phyloP scores from a whole-genome alignment of 306 rosid genomes.

The Rosa persica region DNA sequence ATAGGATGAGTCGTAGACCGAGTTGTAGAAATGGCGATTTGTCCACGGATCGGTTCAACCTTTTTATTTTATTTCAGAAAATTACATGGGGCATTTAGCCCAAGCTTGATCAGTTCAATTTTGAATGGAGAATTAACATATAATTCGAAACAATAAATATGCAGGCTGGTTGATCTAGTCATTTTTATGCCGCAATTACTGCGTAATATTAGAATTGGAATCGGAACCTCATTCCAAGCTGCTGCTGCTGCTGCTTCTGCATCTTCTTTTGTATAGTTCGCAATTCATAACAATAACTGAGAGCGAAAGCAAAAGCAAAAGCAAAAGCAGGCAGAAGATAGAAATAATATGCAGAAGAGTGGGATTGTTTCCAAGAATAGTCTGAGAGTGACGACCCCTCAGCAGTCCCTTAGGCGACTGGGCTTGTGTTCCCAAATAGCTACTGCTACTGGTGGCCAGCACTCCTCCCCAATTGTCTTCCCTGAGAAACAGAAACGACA shows the following conservation, averaged over 20 bases:
- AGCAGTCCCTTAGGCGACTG: constrained; percentile 73
- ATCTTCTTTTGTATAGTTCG: neutral
- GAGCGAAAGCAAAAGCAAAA: no score
- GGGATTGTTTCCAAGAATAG: constrained; percentile 66
- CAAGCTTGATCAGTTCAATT: neutral
- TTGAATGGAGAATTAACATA: neutral
- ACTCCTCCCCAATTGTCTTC: constrained; percentile 84
- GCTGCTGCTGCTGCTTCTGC: neutral
- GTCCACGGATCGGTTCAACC: neutral
- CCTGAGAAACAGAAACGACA: constrained; percentile 95
- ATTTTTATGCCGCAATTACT: constrained; percentile 14
- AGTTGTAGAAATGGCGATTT: constrained; percentile 1
- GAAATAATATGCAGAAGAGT: constrained; percentile 58
- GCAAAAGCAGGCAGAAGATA: neutral
- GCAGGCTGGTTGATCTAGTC: constrained; percentile 27
- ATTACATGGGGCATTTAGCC: no score
- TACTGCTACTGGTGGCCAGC: constrained; percentile 86
- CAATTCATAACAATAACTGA: no score
- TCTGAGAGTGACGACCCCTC: constrained; percentile 64
- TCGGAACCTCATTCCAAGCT: constrained; percentile 11
- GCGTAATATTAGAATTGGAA: constrained; percentile 13
- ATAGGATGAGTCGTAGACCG: neutral
- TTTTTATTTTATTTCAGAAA: no score
- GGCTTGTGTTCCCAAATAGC: constrained; percentile 92
- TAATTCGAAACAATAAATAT: neutral